Conservation (phyloP, 1,284 basidiomycete genomes). For the Ustilago shanxiensis region DNA sequence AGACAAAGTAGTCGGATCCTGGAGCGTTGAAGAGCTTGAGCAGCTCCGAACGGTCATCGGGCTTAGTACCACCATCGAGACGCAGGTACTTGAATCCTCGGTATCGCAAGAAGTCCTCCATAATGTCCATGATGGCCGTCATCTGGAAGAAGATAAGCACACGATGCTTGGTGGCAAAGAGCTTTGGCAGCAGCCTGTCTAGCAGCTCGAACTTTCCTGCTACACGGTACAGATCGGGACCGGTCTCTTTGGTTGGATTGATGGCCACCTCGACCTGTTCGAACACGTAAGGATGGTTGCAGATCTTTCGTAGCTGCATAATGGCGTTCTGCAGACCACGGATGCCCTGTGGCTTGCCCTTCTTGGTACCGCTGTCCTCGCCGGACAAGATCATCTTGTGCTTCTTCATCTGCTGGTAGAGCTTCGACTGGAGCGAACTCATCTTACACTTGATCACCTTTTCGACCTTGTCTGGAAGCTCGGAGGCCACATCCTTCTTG, state of each 20-base stretch:
- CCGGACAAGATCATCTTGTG: slow-evolving; percentile 83
- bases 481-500: slow-evolving; percentile 98
- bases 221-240: slow-evolving; percentile 83
- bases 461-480: slow-evolving; percentile 98
- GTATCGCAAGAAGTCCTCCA: slow-evolving; percentile 96
- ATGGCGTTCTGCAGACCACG: slow-evolving; percentile 89
- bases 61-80: slow-evolving; percentile 97
- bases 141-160: slow-evolving; percentile 99
- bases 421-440: slow-evolving; percentile 91
- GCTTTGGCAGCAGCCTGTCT: slow-evolving; percentile 91
- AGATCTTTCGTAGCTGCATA: slow-evolving; percentile 99
- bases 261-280: slow-evolving; percentile 93
- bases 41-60: slow-evolving; percentile 92
- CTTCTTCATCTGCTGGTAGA: slow-evolving; percentile 98
- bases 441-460: slow-evolving; percentile 99
- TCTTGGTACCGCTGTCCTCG: slow-evolving; percentile 63
- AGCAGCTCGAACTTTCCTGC: slow-evolving; percentile 97
- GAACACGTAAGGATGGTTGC: slow-evolving; percentile 85
- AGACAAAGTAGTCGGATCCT: slow-evolving; percentile 89
- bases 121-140: slow-evolving; percentile 99
- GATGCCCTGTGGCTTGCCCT: slow-evolving; percentile 67
- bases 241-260: slow-evolving; percentile 83
- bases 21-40: slow-evolving; percentile 92
- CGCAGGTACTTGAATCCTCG: slow-evolving; percentile 91
- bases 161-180: slow-evolving; percentile 91